These are phyloP conservation scores for Tirmania nivea DNA, from an alignment of 495 filamentous ascomycete species.

Conservation along the genomic window DNA sequence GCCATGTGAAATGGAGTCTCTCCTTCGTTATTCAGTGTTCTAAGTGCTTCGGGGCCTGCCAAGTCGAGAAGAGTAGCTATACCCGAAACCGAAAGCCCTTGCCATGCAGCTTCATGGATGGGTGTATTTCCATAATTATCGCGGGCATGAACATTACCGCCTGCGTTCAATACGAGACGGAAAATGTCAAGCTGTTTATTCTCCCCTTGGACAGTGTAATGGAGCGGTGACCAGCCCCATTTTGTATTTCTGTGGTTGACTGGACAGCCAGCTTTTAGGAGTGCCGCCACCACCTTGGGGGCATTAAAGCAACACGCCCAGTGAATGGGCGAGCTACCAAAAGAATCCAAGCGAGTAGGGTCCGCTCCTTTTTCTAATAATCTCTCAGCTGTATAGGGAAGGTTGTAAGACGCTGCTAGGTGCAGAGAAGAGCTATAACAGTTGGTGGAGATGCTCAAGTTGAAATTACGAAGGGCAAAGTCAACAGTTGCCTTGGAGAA, in stretches of 20 bases:
- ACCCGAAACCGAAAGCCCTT: background rate
- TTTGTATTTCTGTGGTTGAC: background rate
- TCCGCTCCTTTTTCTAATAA: background rate
- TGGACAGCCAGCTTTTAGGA: background rate
- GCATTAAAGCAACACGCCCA: background rate
- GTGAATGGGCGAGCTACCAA: background rate
- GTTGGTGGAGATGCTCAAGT: background rate
- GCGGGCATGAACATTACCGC: background rate
- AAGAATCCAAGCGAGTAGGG: background rate
- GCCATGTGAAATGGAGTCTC: background rate
- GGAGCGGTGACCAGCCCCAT: background rate
- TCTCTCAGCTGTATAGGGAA: background rate
- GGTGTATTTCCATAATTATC: background rate
- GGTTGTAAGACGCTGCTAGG: background rate
- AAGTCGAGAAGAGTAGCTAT: background rate
- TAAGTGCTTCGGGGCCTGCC: background rate
- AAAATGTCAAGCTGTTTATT: background rate
- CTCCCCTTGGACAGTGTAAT: background rate
- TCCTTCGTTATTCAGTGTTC: background rate
- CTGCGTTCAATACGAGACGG: background rate
- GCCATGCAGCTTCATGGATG: background rate
- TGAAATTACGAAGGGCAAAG: background rate
- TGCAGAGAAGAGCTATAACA: background rate
- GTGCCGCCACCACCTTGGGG: background rate
- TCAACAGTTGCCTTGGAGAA: background rate